phyloP scores from a whole-genome alignment of 192 early-diverging fungal genomes.

The Mortierella alpina region DNA sequence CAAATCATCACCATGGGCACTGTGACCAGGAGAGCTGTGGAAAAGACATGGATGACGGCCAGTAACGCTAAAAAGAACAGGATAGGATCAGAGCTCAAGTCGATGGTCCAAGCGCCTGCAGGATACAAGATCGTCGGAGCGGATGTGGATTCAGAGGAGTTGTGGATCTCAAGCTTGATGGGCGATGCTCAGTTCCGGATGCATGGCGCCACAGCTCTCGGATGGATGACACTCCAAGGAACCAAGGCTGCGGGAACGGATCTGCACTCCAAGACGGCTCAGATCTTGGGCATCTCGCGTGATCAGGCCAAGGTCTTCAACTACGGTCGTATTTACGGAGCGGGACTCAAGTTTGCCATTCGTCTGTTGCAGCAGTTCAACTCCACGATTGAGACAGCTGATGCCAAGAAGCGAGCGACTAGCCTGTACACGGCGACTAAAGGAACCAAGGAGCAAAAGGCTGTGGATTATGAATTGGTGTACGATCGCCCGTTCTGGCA shows the following conservation, averaged over 20 bases:
- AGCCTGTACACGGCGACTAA: conserved; percentile 87
- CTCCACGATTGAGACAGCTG: conserved; percentile 71
- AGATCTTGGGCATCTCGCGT: conserved; percentile 86
- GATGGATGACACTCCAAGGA: conserved; percentile 98
- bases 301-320: conserved; percentile 96
- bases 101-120: conserved; percentile 82
- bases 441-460: conserved; percentile 65
- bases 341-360: conserved; percentile 85
- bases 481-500: conserved; percentile 74
- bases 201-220: conserved; percentile 92
- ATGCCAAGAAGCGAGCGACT: conserved; percentile 73
- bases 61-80: conserved; percentile 90
- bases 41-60: conserved; percentile 96
- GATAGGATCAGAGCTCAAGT: conserved; percentile 95
- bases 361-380: conserved; percentile 84
- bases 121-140: conserved; percentile 94
- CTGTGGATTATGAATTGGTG: conserved; percentile 33
- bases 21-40: conserved; percentile 92
- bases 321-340: conserved; percentile 96
- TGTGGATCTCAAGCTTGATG: conserved; percentile 95
- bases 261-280: conserved; percentile 91
- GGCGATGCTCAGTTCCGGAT: conserved; percentile 94
- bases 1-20: conserved; percentile 95
- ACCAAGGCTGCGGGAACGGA: conserved; percentile 90
- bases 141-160: conserved; percentile 96